These are phyloP conservation scores for Blastobotrys buckinghamii DNA, from an alignment of 1,139 yeast genomes.

Conservation along the genomic window DNA sequence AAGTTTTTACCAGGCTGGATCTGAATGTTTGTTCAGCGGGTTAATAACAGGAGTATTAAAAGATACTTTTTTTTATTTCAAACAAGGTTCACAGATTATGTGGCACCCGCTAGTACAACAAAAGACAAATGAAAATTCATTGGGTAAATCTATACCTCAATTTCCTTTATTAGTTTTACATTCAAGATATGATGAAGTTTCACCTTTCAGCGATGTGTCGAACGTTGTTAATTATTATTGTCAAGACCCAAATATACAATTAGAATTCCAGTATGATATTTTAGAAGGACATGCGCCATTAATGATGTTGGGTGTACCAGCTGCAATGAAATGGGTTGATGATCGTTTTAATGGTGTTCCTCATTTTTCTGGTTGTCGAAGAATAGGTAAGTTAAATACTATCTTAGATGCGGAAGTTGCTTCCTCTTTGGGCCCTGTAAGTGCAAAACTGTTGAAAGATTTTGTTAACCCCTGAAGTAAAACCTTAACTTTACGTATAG, in stretches of 20 bases:
- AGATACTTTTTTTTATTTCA: conserved; percentile 19
- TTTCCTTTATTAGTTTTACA: conserved; percentile 27
- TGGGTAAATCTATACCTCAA: conserved; percentile 22
- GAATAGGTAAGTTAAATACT: background rate
- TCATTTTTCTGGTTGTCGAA: conserved; percentile 4
- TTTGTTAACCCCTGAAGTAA: too few relatives aligned
- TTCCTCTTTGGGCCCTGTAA: conserved; percentile 4
- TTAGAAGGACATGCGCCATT: conserved; percentile 7
- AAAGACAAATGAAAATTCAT: conserved; percentile 17
- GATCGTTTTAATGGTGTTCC: conserved; percentile 12
- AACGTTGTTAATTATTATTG: conserved; percentile 4
- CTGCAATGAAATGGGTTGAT: conserved; percentile 8
- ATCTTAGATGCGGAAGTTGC: conserved; percentile 4
- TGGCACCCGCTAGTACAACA: conserved; percentile 11
- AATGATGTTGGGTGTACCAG: conserved; percentile 5
- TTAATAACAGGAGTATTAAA: conserved; percentile 16
- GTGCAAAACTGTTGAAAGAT: too few relatives aligned
- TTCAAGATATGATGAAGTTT: conserved; percentile 27
- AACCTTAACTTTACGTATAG: too few relatives aligned
- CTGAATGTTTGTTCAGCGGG: conserved; percentile 17
- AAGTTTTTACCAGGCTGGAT: conserved; percentile 14
- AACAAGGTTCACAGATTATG: conserved; percentile 18
- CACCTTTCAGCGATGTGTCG: conserved; percentile 21
- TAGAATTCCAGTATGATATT: conserved; percentile 21
- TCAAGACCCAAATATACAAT: conserved; percentile 11